phyloP scores from a whole-genome alignment of 768 basidiomycete species.

The Trametes elegans region DNA sequence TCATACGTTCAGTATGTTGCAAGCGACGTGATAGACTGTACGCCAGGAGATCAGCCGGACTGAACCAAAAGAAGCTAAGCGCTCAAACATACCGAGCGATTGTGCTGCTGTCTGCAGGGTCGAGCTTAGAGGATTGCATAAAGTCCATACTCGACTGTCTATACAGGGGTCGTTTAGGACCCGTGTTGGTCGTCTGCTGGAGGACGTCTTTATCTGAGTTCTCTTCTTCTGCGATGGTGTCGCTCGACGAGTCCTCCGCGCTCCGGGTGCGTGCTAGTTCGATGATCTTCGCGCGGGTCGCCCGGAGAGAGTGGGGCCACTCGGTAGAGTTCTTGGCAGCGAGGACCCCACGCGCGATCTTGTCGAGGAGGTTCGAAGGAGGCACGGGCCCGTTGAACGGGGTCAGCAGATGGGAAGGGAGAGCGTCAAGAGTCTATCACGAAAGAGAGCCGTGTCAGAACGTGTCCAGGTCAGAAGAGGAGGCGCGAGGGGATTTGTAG shows the following conservation, averaged over 20 bases:
- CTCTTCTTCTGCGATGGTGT: conserved; percentile 48
- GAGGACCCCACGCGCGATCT: conserved; percentile 75
- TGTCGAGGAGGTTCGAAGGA: conserved; percentile 83
- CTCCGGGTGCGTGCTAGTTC: conserved; percentile 70
- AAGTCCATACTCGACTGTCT: conserved; percentile 89
- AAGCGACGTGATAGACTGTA: conserved; percentile 64
- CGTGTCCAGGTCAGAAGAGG: conserved; percentile 11
- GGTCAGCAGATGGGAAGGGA: conserved; percentile 81
- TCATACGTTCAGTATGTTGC: conserved; percentile 58
- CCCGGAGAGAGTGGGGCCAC: conserved; percentile 81
- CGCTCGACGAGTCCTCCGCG: conserved; percentile 44
- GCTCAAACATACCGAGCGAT: conserved; percentile 59
- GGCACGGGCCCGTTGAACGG: conserved; percentile 84
- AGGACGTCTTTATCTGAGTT: conserved; percentile 42
- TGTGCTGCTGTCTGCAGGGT: conserved; percentile 49
- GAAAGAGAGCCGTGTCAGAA: conserved; percentile 1
- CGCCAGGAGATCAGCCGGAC: conserved; percentile 22
- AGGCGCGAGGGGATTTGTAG: conserved; percentile 2
- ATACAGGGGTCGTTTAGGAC: conserved; percentile 59
- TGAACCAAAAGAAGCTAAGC: conserved; percentile 11
- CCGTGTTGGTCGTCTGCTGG: conserved; percentile 47
- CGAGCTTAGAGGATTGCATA: conserved; percentile 50
- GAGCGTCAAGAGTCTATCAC: conserved; percentile 72
- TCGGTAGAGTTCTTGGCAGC: conserved; percentile 73
- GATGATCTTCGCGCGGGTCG: conserved; percentile 79